phyloP scores from a whole-genome alignment of 2,329 filamentous ascomycete genomes.

The Sphaerulina populicola region DNA sequence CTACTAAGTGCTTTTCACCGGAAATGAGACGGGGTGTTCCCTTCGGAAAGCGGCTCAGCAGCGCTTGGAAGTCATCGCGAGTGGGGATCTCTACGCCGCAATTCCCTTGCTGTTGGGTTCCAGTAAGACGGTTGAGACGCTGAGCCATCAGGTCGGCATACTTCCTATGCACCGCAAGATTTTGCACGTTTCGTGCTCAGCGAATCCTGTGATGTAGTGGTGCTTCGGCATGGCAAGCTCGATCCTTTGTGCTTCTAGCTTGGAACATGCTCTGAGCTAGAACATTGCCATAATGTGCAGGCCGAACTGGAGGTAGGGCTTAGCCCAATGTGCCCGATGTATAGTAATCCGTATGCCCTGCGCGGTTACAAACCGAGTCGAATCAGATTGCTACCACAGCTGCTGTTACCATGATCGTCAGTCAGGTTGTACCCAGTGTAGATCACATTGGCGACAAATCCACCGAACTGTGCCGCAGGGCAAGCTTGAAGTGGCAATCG shows the following conservation, averaged over 20 bases:
- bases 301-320: constrained; percentile 2
- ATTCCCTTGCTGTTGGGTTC: background rate
- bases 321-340: constrained; percentile 6
- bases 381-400: background rate
- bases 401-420: background rate
- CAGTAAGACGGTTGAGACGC: background rate
- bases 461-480: background rate
- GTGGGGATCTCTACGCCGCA: background rate
- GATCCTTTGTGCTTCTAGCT: constrained; percentile 3
- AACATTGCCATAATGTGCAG: background rate
- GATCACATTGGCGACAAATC: background rate
- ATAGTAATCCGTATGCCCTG: constrained; percentile 6
- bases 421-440: background rate
- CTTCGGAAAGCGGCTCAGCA: background rate
- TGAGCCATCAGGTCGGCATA: too few relatives aligned
- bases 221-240: constrained; percentile 1
- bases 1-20: background rate
- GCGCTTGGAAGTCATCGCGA: background rate
- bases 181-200: background rate
- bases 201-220: background rate
- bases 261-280: constrained; percentile 7
- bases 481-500: background rate
- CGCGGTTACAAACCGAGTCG: too few relatives aligned
- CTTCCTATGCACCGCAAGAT: background rate
- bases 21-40: background rate